Base-by-base conservation (phyloP, 345 rosid genomes). In the Eucalyptus microcorys region DNA sequence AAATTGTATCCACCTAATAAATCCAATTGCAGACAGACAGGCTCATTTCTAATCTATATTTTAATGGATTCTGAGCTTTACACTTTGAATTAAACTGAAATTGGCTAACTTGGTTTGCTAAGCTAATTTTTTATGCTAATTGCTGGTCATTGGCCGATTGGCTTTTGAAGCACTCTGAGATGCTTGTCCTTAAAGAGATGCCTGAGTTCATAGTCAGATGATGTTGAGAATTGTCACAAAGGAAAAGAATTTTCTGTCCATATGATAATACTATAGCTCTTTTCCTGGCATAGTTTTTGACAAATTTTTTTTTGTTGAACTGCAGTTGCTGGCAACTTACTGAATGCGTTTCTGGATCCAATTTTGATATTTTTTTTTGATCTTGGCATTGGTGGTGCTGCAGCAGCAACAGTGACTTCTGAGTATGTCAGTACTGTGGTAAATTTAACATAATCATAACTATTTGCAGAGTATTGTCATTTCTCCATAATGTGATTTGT, bases 381-480 rank as follows among this genome's bases (percentile, higher is more conserved):
- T 88, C 93, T 96, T 88, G 98, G 99, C 86, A 91, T 96, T 90
- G 92, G 94, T 83, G 99, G 99, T 90, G 98, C 98, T 90, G 99
- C 99, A 86, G 90, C 94, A 91, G 93, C 99, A 89, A 95, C 98
- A 8, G 98, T 97, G 95, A 96, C 94, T 89, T 96, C 99, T 94
- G 99, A 97, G 99, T 97, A 97, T 37, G 99, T 96, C 91, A 88
- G 61, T 89, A 90, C 88, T 96, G 94, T 93, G 97, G 97, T 96
- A 96, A 96, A 95, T 89, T 91, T 88, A 55, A 88, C 89, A 71
- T 64, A 90, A 49, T 88, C 64, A 87, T 90, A 48, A 76, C 61
- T 37, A 87, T 90, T 80, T 55, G 80, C 85, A 49, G 48, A 37
- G 27, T 86, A 6, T 86, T 86, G 10, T 52, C 45, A 37, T 86